phyloP scores from a whole-genome alignment of 345 rosid genomes.

The Gossypium ekmanianum region DNA sequence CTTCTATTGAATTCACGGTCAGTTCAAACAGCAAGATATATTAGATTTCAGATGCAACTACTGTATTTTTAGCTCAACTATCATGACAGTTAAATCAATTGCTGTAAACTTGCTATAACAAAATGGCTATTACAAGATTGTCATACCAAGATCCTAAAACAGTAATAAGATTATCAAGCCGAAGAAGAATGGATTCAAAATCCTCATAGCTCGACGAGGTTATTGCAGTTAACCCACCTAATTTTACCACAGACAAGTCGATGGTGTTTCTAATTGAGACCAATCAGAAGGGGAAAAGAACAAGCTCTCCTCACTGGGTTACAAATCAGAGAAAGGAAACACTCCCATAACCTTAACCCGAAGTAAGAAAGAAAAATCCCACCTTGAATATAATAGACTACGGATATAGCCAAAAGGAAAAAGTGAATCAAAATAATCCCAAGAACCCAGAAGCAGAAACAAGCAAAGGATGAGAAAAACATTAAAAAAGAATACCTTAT shows the following conservation, averaged over 20 bases:
- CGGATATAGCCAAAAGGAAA: not conserved
- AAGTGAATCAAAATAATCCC: not conserved
- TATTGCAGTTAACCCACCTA: not conserved
- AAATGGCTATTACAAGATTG: not conserved
- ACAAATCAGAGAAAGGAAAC: not conserved
- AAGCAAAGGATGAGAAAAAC: constrained; percentile 5
- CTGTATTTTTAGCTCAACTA: not conserved
- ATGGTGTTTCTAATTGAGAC: not conserved
- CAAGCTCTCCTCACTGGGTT: not conserved
- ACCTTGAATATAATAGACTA: not conserved
- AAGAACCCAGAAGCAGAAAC: constrained; percentile 3
- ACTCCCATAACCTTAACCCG: not conserved
- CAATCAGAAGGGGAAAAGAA: not conserved
- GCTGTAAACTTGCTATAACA: not conserved
- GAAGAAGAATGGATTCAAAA: not conserved
- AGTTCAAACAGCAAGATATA: not conserved
- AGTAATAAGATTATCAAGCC: not conserved
- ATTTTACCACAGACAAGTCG: not conserved
- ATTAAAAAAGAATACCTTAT: constrained; percentile 43
- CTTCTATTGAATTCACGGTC: not conserved
- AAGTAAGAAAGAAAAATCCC: not conserved
- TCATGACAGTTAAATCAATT: not conserved
- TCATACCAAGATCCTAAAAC: not conserved
- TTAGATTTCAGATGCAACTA: not conserved
- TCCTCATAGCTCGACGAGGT: not conserved